Evolutionary conservation across 352 stramenopile genomes (phyloP), one percentile per base, ranked within the genome.

Genomic region (Blastocystis sp.): DNA sequence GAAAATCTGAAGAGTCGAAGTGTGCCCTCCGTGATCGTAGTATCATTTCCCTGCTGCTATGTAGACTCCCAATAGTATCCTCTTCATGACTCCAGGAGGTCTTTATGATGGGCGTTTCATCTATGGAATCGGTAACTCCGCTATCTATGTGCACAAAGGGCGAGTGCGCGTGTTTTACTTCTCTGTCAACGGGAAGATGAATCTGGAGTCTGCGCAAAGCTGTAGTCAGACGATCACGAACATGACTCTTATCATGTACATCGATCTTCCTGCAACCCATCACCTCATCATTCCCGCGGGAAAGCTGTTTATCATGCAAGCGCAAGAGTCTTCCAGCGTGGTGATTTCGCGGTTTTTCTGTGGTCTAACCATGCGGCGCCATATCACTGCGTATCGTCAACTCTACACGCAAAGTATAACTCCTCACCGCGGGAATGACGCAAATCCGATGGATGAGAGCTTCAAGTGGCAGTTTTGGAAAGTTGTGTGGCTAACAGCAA

Each of bases 381-480:
- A 85, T n/a, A 65, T 85, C 47, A 66, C 47, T 34, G 37, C 73
- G 13, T 85, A 85, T 43, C 73, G 73, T 1, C 47, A 68, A 43
- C 45, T 85, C 8, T 85, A 66, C 50, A 66, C 30, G 34, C 30
- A 66, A 13, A 18, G 18, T 20, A 55, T 85, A 50, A 34, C 11
- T n/a, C 5, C 2, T 66, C 20, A 3, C 18, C 5, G 55, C 11
- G 34, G 24, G 41, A 55, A 18, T 66, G 43, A 6, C 47, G 59
- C 11, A n/a, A n/a, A 47, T 5, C 45, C 59, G 50, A 66, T 53
- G 26, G 73, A 85, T n/a, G 73, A 85, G 20, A 18, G n/a, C 4
- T 85, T 68, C 73, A 85, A 85, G 56, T 85, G 73, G 73, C 73
- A 68, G 73, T 85, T 85, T 37, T 85, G 73, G 73, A 85, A 85